phyloP scores from a whole-genome alignment of 2,329 filamentous ascomycete genomes.

The Neofusicoccum kwambonambiense region DNA sequence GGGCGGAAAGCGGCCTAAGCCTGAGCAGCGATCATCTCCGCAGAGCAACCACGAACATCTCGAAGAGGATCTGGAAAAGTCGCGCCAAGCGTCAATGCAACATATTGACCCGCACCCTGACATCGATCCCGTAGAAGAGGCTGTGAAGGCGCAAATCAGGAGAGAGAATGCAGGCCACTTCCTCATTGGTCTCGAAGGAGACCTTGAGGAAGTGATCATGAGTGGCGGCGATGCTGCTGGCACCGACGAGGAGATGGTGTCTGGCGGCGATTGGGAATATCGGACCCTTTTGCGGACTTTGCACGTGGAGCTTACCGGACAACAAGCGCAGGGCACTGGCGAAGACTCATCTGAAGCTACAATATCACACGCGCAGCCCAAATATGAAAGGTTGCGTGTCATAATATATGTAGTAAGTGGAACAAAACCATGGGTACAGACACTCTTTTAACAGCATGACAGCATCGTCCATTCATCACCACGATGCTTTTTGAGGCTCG shows the following conservation, averaged over 20 bases:
- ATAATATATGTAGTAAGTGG: constrained; percentile 64
- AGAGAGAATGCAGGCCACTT: constrained; percentile 56
- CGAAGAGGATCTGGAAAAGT: constrained; percentile 16
- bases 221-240: constrained; percentile 31
- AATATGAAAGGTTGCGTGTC: constrained; percentile 52
- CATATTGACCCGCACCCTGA: constrained; percentile 40
- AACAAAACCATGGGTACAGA: not conserved
- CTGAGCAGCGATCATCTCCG: not conserved
- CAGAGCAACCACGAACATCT: not conserved
- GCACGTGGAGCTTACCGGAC: constrained; percentile 58
- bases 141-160: constrained; percentile 54
- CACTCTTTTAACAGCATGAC: not conserved
- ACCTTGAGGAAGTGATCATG: constrained; percentile 55
- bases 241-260: constrained; percentile 10
- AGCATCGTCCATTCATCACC: constrained; percentile 71
- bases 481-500: constrained; percentile 67
- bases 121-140: constrained; percentile 55
- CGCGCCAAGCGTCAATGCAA: constrained; percentile 31
- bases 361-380: not conserved
- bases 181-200: constrained; percentile 67
- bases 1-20: constrained; percentile 24
- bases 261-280: constrained; percentile 36
- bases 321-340: not conserved
- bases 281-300: constrained; percentile 65
- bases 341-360: constrained; percentile 1